These are phyloP conservation scores for Diaporthe ampelina DNA, from an alignment of 2,329 filamentous ascomycete genomes.

Conservation along the genomic window DNA sequence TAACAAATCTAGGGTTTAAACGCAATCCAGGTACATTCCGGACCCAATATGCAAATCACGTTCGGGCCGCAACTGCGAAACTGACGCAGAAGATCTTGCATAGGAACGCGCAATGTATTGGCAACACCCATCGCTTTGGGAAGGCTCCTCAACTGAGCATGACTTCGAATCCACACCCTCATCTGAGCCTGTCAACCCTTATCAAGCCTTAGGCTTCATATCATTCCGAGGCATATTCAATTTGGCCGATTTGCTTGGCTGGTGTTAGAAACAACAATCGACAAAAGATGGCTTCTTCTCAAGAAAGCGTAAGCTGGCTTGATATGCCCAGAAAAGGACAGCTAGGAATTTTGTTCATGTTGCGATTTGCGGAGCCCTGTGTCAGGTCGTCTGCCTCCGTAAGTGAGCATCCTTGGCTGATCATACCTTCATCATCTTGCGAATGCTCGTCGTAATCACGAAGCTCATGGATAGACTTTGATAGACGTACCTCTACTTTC, in stretches of 20 bases:
- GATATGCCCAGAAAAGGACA: constrained; percentile 21
- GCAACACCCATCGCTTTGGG: background rate
- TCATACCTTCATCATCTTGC: background rate
- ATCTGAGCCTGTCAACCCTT: background rate
- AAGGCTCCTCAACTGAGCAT: background rate
- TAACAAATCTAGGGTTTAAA: constrained; percentile 4
- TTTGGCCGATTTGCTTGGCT: background rate
- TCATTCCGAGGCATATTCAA: background rate
- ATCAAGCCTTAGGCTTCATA: background rate
- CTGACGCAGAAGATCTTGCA: constrained; percentile 1
- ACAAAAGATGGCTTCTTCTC: background rate
- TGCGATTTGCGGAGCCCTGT: constrained; percentile 22
- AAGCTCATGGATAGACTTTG: constrained; percentile 11
- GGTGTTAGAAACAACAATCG: background rate
- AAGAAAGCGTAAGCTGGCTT: constrained; percentile 12
- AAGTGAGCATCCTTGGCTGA: background rate
- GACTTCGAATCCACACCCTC: background rate
- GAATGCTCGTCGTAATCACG: constrained; percentile 6
- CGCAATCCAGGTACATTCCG: background rate
- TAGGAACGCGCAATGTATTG: background rate
- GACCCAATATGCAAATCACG: background rate
- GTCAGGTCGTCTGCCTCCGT: constrained; percentile 25
- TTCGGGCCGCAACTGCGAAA: background rate
- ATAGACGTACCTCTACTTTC: constrained; percentile 25
- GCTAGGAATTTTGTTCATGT: constrained; percentile 6